Evolutionary conservation across 257 asterid genomes (phyloP), one percentile per base, ranked within the genome.

Genomic region (Linaria vulgaris): DNA sequence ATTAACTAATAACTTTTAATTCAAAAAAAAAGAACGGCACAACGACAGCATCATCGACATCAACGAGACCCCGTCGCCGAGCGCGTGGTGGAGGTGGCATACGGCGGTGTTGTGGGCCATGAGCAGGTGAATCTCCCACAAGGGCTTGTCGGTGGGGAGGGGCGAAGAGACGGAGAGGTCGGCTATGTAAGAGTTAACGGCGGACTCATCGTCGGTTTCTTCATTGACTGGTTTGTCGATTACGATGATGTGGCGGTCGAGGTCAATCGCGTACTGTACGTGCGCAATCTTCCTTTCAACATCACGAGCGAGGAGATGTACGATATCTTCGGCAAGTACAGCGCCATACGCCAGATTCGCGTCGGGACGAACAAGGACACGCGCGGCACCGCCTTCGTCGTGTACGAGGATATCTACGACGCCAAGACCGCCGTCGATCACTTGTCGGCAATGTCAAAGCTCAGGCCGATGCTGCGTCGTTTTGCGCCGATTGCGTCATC

Each of bases 231-330:
- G 79, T 3, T 77, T 71, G 58, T n/a, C 75, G 56, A 50, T 77
- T 69, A 86, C 57, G 62, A 84, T 70, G 49, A 91, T 11, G 82
- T 91, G 95, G 57, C 74, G 78, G 63, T 84, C 88, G 98, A 91
- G 78, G 96, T 88, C 31, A 91, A 91, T 69, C 76, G 98, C 3
- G 91, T 88, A 2, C 67, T 91, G 12, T 88, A 84, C 83, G 95
- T 91, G 5, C 91, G 95, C 19, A 91, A 91, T 41, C 80, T 91
- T 10, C 96, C 96, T 15, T 88, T 91, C 88, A 91, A 91, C 79
- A 88, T 88, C 7, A 84, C 96, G 44, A 91, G 96, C 77, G 96
- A 91, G 72, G 98, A 91, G 80, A 91, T 91, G 96, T 91, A 91
- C 79, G 98, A 91, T 64, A 91, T 91, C 7, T 91, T 86, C 78